Base-by-base conservation (phyloP, 768 basidiomycete species). In the Coprinopsis cinerea region DNA sequence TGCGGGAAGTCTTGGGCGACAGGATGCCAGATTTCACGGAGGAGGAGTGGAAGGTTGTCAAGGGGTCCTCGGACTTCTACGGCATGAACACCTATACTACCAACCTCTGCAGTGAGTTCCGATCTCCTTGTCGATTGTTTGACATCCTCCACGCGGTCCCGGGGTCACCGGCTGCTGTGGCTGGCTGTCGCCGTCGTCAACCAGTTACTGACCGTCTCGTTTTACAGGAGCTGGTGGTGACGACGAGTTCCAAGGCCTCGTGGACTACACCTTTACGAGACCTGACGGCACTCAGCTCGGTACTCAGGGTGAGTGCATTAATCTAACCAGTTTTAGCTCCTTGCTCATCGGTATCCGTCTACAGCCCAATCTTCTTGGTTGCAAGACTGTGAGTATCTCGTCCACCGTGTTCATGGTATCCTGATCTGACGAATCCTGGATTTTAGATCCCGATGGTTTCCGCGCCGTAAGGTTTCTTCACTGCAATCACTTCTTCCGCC, bases 1-100 rank as follows among this genome's bases (percentile, higher is more conserved):
- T 85, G 68, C 67, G 75, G 20, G 69, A 74, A 47, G 74, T 82
- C 20, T 71, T 81, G 44, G 76, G 76, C 13, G 71, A 77, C 48
- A 76, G 80, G n/a, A 74, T 84, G 39, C 78, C 79, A 0, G 70
- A 72, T 36, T 81, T 79, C 57, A 79, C 81, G 1, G 58, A 68
- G 5, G 81, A 79, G 26, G 82, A 86, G 55, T 59, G 75, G 53
- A 67, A 66, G 0, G 57, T 85, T 27, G 79, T 85, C 32, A 76
- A 78, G 47, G 79, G 77, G 39, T 84, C 81, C 1, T 81, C 82
- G 1, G 83, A 83, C 60, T 85, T 84, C 63, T 84, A 83, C 59
- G 83, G 82, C 26, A 78, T 84, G 76, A 85, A 84, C 62, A 82
- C 83, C 0, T 85, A 85, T 59, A 82, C 82, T 3, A 84, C 81